These are phyloP conservation scores for Boletellus sp. DNA, from an alignment of 1,284 basidiomycete genomes.

Conservation along the genomic window DNA sequence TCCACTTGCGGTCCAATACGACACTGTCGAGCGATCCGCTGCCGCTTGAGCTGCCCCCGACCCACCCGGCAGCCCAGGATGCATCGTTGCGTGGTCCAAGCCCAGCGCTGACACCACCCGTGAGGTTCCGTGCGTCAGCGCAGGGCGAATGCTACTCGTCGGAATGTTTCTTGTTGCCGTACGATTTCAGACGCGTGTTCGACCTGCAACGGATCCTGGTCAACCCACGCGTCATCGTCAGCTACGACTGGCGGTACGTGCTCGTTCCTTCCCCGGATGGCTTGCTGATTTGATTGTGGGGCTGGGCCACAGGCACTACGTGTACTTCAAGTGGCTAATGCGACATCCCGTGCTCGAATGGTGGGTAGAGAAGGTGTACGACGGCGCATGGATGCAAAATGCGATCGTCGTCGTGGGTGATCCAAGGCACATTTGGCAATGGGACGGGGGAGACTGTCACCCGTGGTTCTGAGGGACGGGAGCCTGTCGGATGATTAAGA, in stretches of 20 bases:
- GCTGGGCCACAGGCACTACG: constrained; percentile 31
- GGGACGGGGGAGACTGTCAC: constrained; percentile 26
- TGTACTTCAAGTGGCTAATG: constrained; percentile 46
- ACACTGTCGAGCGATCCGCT: constrained; percentile 29
- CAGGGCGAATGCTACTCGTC: constrained; percentile 47
- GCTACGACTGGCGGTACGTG: constrained; percentile 21
- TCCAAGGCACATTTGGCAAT: constrained; percentile 5
- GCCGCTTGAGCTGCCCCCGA: constrained; percentile 11
- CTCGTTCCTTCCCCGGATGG: not conserved
- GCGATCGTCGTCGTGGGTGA: constrained; percentile 39
- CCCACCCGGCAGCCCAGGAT: constrained; percentile 18
- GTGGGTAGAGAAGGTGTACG: constrained; percentile 42
- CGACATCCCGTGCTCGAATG: constrained; percentile 42
- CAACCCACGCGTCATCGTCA: constrained; percentile 25
- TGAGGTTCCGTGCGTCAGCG: constrained; percentile 44
- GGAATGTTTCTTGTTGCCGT: constrained; percentile 53
- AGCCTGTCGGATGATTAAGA: not conserved
- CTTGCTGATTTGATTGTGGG: too few relatives aligned
- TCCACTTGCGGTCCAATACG: constrained; percentile 30
- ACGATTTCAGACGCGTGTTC: constrained; percentile 51
- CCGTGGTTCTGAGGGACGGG: constrained; percentile 12
- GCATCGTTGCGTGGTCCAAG: constrained; percentile 13
- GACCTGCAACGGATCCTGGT: constrained; percentile 29
- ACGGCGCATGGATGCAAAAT: constrained; percentile 39
- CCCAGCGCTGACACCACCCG: constrained; percentile 36